phyloP scores from a whole-genome alignment of 1,284 basidiomycete genomes.

The Fomitiporia mediterranea region DNA sequence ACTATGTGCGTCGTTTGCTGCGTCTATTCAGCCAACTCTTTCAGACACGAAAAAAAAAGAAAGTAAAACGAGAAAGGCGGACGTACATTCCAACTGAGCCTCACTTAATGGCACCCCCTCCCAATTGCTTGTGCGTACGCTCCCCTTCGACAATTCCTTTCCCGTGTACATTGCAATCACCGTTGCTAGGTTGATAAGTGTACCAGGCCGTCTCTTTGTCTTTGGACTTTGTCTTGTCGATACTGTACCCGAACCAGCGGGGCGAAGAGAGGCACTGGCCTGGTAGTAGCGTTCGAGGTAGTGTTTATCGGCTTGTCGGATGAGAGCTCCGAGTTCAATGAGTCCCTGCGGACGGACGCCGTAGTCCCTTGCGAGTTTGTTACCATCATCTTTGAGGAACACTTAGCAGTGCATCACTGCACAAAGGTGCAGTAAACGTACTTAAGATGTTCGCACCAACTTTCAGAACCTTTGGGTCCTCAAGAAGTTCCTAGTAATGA shows the following conservation, averaged over 20 bases:
- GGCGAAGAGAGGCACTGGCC: neutral
- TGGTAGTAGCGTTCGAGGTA: slow-evolving; percentile 28
- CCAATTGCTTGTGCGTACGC: slow-evolving; percentile 55
- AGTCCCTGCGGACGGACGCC: slow-evolving; percentile 48
- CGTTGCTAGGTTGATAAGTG: slow-evolving; percentile 48
- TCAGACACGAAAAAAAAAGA: neutral
- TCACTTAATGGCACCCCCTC: slow-evolving; percentile 38
- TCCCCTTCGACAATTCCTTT: slow-evolving; percentile 46
- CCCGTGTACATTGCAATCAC: slow-evolving; percentile 48
- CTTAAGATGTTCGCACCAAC: slow-evolving; percentile 58
- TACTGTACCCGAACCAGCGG: neutral
- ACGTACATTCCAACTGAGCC: slow-evolving; percentile 46
- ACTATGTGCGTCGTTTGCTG: slow-evolving; percentile 58
- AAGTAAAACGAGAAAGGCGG: neutral
- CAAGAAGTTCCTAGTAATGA: slow-evolving; percentile 40
- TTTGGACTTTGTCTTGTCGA: neutral
- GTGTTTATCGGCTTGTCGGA: slow-evolving; percentile 41
- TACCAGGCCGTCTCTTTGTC: slow-evolving; percentile 26
- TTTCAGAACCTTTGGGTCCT: slow-evolving; percentile 43
- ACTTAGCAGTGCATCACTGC: neutral
- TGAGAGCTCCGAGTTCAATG: slow-evolving; percentile 53
- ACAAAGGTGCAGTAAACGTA: slow-evolving; percentile 28
- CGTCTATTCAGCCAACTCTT: slow-evolving; percentile 36
- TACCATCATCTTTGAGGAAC: slow-evolving; percentile 47
- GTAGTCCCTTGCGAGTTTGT: slow-evolving; percentile 56